These are phyloP conservation scores for Plasmodium vinckei DNA, from an alignment of 169 alveolate species.

Conservation along the genomic window DNA sequence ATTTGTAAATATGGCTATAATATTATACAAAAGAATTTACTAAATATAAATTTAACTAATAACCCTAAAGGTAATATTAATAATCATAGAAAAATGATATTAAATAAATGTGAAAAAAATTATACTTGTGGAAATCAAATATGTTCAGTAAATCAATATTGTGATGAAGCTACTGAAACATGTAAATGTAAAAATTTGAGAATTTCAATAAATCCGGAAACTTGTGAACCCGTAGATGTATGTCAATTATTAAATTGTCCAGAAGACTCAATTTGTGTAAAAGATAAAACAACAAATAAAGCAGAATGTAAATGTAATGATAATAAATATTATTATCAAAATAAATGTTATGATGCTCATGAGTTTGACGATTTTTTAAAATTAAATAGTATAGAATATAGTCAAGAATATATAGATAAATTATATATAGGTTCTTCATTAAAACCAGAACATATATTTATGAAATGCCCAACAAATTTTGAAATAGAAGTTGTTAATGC, in stretches of 20 bases:
- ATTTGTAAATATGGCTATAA: constrained; percentile 29
- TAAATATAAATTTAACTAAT: no score
- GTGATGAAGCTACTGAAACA: constrained; percentile 10
- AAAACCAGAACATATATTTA: constrained; percentile 24
- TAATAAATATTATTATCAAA: constrained; percentile 13
- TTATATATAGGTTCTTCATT: constrained; percentile 19
- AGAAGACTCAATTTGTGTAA: constrained; percentile 20
- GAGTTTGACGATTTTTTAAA: constrained; percentile 32
- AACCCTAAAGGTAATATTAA: no score
- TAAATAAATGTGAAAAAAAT: constrained; percentile 29
- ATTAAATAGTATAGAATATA: background rate
- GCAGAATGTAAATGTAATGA: constrained; percentile 56
- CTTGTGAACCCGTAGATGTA: constrained; percentile 15
- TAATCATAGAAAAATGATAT: background rate
- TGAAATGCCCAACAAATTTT: constrained; percentile 17
- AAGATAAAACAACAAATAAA: background rate
- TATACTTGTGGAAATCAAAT: constrained; percentile 9
- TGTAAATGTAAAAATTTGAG: constrained; percentile 28
- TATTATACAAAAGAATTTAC: background rate
- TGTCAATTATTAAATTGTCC: constrained; percentile 46
- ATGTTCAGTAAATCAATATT: constrained; percentile 42
- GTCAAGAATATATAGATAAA: background rate
- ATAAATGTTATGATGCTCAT: constrained; percentile 13
- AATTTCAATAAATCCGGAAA: background rate
- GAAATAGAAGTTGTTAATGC: constrained; percentile 48